These are phyloP conservation scores for Pseudopyrenochaeta lycopersici DNA, from an alignment of 2,329 filamentous ascomycete species.

Conservation along the genomic window DNA sequence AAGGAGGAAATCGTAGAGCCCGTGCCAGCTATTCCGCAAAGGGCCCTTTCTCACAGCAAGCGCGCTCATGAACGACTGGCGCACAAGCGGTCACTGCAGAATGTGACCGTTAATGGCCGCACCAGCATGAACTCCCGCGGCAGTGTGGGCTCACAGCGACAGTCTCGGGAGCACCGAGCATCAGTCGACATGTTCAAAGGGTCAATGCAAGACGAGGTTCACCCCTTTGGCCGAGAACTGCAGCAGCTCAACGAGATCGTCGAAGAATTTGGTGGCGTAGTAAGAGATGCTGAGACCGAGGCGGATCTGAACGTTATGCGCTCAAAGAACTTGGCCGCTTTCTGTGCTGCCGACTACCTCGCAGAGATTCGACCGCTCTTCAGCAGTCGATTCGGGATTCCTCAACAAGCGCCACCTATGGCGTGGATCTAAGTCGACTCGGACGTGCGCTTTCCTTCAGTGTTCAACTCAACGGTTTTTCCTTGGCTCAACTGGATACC, in stretches of 20 bases:
- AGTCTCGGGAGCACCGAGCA: conserved; percentile 65
- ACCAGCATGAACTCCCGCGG: conserved; percentile 39
- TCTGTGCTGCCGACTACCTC: conserved; percentile 84
- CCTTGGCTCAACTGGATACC: conserved; percentile 13
- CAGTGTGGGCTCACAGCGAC: conserved; percentile 62
- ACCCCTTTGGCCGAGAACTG: conserved; percentile 90
- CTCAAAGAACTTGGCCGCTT: conserved; percentile 74
- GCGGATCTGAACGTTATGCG: conserved; percentile 78
- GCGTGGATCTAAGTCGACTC: conserved; percentile 44
- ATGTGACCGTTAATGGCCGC: conserved; percentile 30
- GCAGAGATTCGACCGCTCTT: conserved; percentile 76
- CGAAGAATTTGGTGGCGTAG: conserved; percentile 77
- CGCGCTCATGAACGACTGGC: conserved; percentile 80
- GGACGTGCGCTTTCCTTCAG: background rate
- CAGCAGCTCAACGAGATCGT: conserved; percentile 92
- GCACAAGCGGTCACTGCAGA: conserved; percentile 69
- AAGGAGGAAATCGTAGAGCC: conserved; percentile 45
- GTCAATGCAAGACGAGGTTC: conserved; percentile 53
- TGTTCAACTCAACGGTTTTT: conserved; percentile 5
- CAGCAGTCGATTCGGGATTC: conserved; percentile 28
- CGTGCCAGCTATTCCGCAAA: conserved; percentile 76
- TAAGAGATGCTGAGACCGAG: conserved; percentile 70
- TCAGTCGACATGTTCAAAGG: conserved; percentile 54
- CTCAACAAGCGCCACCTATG: conserved; percentile 34
- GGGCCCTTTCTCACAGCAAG: conserved; percentile 89